A percentile compares a stretch with the other conserved stretches of the same genome.
Conservation (phyloP, 257 asterid species). For the Paraleonurus japonicus region DNA sequence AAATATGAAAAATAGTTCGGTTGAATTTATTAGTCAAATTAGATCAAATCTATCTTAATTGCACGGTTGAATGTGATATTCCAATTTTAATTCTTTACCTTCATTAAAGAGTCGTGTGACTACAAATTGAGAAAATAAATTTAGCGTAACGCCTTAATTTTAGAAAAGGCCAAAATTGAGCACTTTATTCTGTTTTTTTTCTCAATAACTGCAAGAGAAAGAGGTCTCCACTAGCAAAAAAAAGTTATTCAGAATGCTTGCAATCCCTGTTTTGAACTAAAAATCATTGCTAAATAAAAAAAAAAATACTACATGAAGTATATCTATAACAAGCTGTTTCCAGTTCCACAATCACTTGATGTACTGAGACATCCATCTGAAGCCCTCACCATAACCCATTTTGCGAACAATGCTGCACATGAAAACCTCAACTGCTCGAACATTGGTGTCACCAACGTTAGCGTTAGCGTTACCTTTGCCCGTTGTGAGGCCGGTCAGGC, state of each 20-base stretch:
- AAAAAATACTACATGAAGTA: background rate
- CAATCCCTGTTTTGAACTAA: background rate
- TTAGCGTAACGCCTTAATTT: no score
- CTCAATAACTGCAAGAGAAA: background rate
- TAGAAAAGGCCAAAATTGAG: no score
- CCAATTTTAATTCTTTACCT: no score
- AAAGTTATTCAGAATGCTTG: background rate
- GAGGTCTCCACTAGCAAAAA: background rate
- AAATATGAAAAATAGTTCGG: no score
- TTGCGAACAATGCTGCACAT: constrained; percentile 59
- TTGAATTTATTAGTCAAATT: no score
- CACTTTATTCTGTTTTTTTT: background rate
- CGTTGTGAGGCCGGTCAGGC: constrained; percentile 41
- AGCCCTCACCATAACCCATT: constrained; percentile 64
- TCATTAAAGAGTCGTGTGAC: no score
- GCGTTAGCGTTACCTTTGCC: constrained; percentile 40
- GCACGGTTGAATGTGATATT: no score
- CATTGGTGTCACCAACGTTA: constrained; percentile 20
- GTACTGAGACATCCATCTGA: constrained; percentile 48
- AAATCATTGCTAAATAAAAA: background rate
- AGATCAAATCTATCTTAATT: no score
- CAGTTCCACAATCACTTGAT: constrained; percentile 26
- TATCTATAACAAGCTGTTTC: background rate
- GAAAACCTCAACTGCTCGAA: constrained; percentile 47
- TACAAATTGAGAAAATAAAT: no score